Evolutionary conservation across 2,329 filamentous ascomycete genomes (phyloP), one percentile per base, ranked within the genome.

Genomic region (Fusarium scirpi): DNA sequence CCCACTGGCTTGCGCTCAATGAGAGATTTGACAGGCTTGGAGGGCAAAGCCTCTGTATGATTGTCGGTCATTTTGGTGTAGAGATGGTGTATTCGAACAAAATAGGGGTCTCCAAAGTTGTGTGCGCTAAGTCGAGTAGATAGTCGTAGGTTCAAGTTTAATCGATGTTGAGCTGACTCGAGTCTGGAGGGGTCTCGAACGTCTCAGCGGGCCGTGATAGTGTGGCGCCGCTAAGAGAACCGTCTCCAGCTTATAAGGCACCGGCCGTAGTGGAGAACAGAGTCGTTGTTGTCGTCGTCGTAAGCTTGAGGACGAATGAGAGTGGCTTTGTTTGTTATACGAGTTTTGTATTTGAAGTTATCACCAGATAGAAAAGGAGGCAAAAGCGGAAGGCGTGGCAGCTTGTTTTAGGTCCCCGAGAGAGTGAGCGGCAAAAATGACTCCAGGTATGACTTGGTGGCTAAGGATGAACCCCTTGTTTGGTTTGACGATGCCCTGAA

Each of bases 191-290:
- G 57, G 65, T 48, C 58, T 48, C 30, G 52, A 65, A 32, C 62
- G 62, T 66, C 58, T 62, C 62, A 65, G 38, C 65, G 62, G 69
- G 55, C 69, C 62, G 65, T 48, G 43, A 45, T 53, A 41, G 44
- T 47, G 69, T 70, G 69, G 65, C 58, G 58, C 65, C 69, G 69
- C 69, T 72, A 70, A 59, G 22, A 47, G 44, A 43, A 34, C 62
- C 32, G 34, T 66, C 69, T 72, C 65, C 62, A 70, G n/a, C 67
- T 71, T 71, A 59, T 59, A 70, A 71, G 60, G 59, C 49, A 63
- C 56, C n/a, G 30, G 53, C 53, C 59, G 43, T 44, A 59, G 57
- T 70, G 69, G 69, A 45, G 66, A 72, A 57, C n/a, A 46, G 54
- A 27, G n/a, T 49, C 32, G 57, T 20, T 53, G 48, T 27, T 4